Conservation (phyloP, 1,139 yeast genomes). For the Saccharomyces hybrid region DNA sequence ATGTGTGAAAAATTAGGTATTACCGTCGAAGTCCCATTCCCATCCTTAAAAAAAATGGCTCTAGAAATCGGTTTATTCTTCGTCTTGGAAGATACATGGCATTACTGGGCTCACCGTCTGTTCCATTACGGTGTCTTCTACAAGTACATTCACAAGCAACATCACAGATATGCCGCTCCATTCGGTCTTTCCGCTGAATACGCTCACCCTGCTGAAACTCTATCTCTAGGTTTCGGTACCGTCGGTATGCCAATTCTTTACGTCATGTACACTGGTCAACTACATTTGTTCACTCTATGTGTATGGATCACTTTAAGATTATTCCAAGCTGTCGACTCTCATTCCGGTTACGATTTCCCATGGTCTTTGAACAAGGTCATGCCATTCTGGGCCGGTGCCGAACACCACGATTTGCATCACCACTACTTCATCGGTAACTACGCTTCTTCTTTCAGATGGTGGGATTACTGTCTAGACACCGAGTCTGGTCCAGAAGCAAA, state of each 20-base stretch:
- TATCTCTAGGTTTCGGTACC: conserved; percentile 86
- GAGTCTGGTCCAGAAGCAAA: conserved; percentile 73
- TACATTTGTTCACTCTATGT: conserved; percentile 79
- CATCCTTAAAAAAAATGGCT: conserved; percentile 48
- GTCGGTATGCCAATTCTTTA: conserved; percentile 83
- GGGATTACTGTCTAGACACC: conserved; percentile 78
- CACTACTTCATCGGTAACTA: conserved; percentile 88
- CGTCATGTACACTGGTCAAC: conserved; percentile 53
- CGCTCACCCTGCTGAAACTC: conserved; percentile 91
- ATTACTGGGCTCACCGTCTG: conserved; percentile 86
- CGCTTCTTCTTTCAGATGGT: conserved; percentile 90
- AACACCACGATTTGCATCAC: conserved; percentile 95
- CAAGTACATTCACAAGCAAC: conserved; percentile 90
- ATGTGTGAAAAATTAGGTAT: conserved; percentile 72
- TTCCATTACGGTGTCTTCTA: conserved; percentile 82
- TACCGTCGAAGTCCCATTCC: conserved; percentile 76
- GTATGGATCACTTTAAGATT: conserved; percentile 84
- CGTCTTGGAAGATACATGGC: conserved; percentile 89
- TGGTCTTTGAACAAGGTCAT: conserved; percentile 86
- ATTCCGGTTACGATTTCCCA: conserved; percentile 96
- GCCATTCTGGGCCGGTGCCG: conserved; percentile 98
- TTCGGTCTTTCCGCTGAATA: conserved; percentile 95
- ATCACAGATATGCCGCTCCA: conserved; percentile 95
- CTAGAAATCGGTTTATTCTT: conserved; percentile 69
- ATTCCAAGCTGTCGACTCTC: conserved; percentile 93